Percentiles rank a stretch among this genome's conserved stretches.
Conservation (phyloP, 441 rosid species). For the Euphorbia schlechtendalii region DNA sequence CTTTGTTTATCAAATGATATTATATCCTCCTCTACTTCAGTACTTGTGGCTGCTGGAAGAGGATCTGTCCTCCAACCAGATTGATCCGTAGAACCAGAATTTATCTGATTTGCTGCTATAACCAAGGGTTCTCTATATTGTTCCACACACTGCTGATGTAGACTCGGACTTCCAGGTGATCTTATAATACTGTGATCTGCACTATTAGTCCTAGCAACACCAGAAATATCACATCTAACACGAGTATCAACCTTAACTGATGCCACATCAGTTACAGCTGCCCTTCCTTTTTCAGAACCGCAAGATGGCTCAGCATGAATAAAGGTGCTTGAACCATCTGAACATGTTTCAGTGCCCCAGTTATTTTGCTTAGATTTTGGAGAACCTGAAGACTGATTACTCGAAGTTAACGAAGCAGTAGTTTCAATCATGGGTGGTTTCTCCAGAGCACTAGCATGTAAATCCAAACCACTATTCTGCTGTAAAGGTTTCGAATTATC, state of each 20-base stretch:
- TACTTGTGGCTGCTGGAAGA: conserved; percentile 22
- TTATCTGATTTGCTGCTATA: conserved; percentile 20
- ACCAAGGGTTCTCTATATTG: conserved; percentile 31
- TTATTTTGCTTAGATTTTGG: conserved; percentile 29
- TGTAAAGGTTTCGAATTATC: conserved; percentile 31
- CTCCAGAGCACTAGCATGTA: conserved; percentile 23
- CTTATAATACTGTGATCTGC: conserved; percentile 35
- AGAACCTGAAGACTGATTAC: conserved; percentile 29
- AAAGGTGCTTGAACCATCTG: conserved; percentile 26
- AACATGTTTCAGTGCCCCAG: conserved; percentile 23
- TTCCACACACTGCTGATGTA: conserved; percentile 34
- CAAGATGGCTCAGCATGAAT: conserved; percentile 20
- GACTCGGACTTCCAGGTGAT: conserved; percentile 30
- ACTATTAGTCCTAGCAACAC: conserved; percentile 26
- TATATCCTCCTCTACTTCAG: conserved; percentile 54
- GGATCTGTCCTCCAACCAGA: conserved; percentile 40
- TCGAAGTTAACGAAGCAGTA: conserved; percentile 17
- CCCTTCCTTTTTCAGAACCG: conserved; percentile 26
- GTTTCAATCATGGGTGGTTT: conserved; percentile 30
- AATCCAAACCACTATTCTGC: conserved; percentile 29
- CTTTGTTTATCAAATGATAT: conserved; percentile 63
- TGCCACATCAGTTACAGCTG: conserved; percentile 24
- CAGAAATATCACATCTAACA: conserved; percentile 26
- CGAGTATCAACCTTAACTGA: conserved; percentile 32
- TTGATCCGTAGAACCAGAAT: conserved; percentile 24